Evolutionary conservation across 2,329 filamentous ascomycete genomes (phyloP).

Genomic region (Aspergillus sojae): DNA sequence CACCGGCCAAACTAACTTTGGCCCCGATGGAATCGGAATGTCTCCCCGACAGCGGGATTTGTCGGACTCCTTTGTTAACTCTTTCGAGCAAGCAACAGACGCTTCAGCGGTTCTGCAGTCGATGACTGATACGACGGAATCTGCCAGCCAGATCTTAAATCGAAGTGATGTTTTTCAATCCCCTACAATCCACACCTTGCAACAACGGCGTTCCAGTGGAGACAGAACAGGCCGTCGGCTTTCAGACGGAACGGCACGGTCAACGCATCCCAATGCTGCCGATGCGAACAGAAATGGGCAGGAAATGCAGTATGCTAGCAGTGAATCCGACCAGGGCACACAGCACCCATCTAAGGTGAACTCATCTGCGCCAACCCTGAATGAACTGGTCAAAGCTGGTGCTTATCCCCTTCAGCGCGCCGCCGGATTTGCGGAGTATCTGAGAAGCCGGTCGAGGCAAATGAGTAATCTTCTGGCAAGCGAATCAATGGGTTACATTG

Average conservation of each 20-base stretch:
- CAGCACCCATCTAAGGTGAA: conserved; percentile 24
- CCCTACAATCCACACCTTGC: conserved; percentile 62
- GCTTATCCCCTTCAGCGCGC: conserved; percentile 82
- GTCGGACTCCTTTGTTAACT: conserved; percentile 75
- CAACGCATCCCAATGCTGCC: conserved; percentile 27
- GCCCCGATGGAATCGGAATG: conserved; percentile 52
- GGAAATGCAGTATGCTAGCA: conserved; percentile 20
- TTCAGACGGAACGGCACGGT: conserved; percentile 41
- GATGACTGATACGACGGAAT: conserved; percentile 72
- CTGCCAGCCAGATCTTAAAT: conserved; percentile 86
- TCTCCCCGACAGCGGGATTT: conserved; percentile 61
- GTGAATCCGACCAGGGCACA: conserved; percentile 28
- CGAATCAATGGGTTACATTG: conserved; percentile 94
- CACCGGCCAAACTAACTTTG: conserved; percentile 56
- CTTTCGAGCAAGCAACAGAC: conserved; percentile 71
- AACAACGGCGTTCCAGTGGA: conserved; percentile 30
- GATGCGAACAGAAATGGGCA: conserved; percentile 15
- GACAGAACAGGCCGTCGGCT: conserved; percentile 31
- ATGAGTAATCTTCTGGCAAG: conserved; percentile 83
- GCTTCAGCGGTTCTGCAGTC: conserved; percentile 71
- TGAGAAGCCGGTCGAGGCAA: conserved; percentile 75
- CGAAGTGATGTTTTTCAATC: conserved; percentile 87
- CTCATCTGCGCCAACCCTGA: conserved; percentile 55
- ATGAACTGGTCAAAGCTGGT: conserved; percentile 63
- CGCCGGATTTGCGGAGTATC: conserved; percentile 77